These are phyloP conservation scores for Oryza punctata DNA, from an alignment of 176 grass and related monocot genomes.

Conservation along the genomic window DNA sequence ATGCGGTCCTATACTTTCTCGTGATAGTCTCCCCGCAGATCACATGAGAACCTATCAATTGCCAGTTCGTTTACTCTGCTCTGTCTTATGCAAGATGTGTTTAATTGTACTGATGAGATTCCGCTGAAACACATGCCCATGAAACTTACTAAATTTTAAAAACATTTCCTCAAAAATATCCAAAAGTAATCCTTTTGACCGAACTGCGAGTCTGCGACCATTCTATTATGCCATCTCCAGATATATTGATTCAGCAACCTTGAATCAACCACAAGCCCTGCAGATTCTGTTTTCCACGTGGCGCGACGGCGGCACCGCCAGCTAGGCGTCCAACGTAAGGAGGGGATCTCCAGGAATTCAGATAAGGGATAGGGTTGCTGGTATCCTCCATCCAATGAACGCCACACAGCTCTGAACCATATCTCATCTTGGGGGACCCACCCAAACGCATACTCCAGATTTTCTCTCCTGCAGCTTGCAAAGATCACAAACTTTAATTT, in stretches of 20 bases:
- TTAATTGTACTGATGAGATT: not conserved
- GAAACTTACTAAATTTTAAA: not conserved
- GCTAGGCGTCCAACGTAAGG: not conserved
- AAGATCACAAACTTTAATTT: conserved; percentile 34
- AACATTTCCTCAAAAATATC: not conserved
- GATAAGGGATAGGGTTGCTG: conserved; percentile 53
- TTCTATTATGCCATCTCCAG: not conserved
- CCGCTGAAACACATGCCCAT: not conserved
- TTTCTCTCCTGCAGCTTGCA: conserved; percentile 11
- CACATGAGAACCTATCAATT: not conserved
- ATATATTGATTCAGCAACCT: not conserved
- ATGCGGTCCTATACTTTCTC: not conserved
- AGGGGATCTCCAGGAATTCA: conserved; percentile 30
- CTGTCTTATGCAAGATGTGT: too few species aligned
- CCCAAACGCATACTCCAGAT: not conserved
- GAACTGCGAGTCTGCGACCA: too few species aligned
- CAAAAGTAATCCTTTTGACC: not conserved
- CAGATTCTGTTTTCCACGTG: conserved; percentile 30
- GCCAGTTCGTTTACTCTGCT: not conserved
- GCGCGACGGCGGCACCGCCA: not conserved
- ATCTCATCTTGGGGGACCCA: conserved; percentile 31
- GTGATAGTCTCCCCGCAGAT: not conserved
- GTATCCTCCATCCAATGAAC: not conserved
- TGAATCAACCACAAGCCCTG: not conserved
- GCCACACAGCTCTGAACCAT: conserved; percentile 41